Percentiles rank a stretch among this genome's conserved stretches.
Evolutionary conservation across 73 alveolate genomes (phyloP).

Genomic region (Symbiodinium pilosum): DNA sequence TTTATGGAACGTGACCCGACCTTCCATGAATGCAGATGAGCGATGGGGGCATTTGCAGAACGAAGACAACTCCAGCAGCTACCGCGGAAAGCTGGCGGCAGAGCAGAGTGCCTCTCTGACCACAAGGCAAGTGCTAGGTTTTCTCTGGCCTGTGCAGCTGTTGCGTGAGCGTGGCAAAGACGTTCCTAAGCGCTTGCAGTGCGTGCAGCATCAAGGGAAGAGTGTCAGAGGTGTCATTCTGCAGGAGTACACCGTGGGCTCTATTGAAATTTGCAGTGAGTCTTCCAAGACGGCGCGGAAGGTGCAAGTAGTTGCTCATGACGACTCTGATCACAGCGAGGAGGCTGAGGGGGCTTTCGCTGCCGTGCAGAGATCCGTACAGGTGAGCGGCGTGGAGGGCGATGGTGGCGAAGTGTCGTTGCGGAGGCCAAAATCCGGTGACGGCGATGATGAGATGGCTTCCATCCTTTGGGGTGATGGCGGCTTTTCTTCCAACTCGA

Average conservation of each 20-base stretch:
- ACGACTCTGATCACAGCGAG: not conserved
- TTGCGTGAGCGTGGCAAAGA: conserved; percentile 23
- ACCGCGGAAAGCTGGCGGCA: not conserved
- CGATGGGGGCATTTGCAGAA: not conserved
- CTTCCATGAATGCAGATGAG: not conserved
- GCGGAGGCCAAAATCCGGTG: not conserved
- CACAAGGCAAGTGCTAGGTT: conserved; percentile 30
- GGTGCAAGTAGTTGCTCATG: not conserved
- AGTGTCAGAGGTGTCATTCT: not conserved
- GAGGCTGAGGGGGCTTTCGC: not conserved
- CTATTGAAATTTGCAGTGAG: not conserved
- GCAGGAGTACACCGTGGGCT: conserved; percentile 8
- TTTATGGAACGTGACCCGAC: not conserved
- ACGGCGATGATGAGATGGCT: not conserved
- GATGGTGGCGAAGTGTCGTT: not conserved
- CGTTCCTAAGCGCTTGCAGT: not conserved
- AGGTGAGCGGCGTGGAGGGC: not conserved
- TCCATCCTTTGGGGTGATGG: not conserved
- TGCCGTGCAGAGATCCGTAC: not conserved
- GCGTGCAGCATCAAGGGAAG: not conserved
- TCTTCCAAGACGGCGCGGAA: not conserved
- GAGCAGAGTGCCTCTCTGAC: not conserved
- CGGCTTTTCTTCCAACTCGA: not conserved
- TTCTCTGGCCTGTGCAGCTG: not conserved
- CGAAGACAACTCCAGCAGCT: not conserved